Conservation (phyloP, 305 asterid species). For the Fraxinus sp. region DNA sequence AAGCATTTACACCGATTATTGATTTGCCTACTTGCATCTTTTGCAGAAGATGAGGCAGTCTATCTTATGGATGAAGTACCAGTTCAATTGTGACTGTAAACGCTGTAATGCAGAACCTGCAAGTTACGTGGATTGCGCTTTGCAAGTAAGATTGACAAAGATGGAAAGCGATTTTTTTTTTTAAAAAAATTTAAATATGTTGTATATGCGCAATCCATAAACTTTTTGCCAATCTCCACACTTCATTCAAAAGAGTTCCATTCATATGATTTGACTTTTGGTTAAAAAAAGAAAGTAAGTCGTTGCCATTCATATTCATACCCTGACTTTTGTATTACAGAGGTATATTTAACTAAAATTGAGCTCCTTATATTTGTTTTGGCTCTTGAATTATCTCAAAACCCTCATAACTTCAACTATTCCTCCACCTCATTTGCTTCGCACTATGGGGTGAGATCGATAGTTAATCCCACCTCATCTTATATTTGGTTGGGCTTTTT, state of each 20-base stretch:
- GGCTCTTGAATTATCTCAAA: neutral
- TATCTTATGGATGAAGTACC: slow-evolving; percentile 60
- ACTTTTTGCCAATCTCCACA: neutral
- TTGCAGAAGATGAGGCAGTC: slow-evolving; percentile 59
- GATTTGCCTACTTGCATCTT: slow-evolving; percentile 16
- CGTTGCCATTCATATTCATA: neutral
- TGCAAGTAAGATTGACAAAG: slow-evolving; percentile 46
- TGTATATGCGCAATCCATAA: neutral
- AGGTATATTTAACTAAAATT: neutral
- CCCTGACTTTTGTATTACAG: neutral
- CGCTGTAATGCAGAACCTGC: slow-evolving; percentile 55
- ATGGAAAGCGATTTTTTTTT: neutral
- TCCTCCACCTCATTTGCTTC: neutral
- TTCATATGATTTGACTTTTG: neutral
- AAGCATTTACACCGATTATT: neutral
- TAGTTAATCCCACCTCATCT: neutral
- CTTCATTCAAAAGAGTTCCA: neutral
- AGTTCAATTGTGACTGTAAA: slow-evolving; percentile 56
- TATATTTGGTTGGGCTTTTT: neutral
- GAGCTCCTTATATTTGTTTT: neutral
- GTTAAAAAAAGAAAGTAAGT: neutral
- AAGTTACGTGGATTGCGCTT: slow-evolving; percentile 47
- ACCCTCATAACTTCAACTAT: neutral
- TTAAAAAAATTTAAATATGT: neutral
- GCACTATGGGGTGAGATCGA: neutral